Conservation (phyloP, 495 filamentous ascomycete genomes). For the Penicillium steckii region DNA sequence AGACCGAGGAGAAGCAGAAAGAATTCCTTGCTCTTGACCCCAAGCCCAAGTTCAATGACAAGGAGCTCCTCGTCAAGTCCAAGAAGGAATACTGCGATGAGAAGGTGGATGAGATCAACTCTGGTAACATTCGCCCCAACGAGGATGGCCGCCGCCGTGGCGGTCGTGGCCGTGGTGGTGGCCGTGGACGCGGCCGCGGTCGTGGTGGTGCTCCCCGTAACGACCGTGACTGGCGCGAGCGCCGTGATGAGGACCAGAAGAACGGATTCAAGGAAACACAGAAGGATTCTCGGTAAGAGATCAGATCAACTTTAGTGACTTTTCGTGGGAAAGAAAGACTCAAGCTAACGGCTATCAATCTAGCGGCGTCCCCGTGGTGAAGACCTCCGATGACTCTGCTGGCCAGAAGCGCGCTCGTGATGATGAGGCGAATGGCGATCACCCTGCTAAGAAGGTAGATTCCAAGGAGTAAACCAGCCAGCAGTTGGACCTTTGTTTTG, state of each 20-base stretch:
- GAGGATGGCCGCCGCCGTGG: constrained; percentile 30
- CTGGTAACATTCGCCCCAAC: constrained; percentile 64
- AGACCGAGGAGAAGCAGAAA: constrained; percentile 67
- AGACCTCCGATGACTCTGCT: constrained; percentile 33
- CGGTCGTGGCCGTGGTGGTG: constrained; percentile 31
- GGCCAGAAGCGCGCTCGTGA: constrained; percentile 52
- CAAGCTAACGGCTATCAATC: constrained; percentile 2
- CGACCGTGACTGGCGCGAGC: constrained; percentile 65
- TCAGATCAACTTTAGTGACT: not conserved
- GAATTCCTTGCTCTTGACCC: constrained; percentile 74
- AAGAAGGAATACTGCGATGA: constrained; percentile 84
- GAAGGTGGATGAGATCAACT: constrained; percentile 73
- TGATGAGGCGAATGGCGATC: constrained; percentile 38
- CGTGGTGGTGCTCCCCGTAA: constrained; percentile 34
- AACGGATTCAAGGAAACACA: constrained; percentile 53
- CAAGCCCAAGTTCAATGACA: constrained; percentile 78
- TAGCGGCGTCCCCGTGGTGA: constrained; percentile 49
- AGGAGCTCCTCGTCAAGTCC: constrained; percentile 71
- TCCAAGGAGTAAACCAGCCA: constrained; percentile 37
- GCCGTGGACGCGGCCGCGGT: constrained; percentile 26
- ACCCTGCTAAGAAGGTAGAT: constrained; percentile 50
- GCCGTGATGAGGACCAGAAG: constrained; percentile 64
- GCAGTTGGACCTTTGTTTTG: constrained; percentile 7
- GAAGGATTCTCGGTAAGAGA: constrained; percentile 47
- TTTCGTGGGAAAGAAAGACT: not conserved